phyloP scores from a whole-genome alignment of 2,329 filamentous ascomycete species.

The Diatrype stigma region DNA sequence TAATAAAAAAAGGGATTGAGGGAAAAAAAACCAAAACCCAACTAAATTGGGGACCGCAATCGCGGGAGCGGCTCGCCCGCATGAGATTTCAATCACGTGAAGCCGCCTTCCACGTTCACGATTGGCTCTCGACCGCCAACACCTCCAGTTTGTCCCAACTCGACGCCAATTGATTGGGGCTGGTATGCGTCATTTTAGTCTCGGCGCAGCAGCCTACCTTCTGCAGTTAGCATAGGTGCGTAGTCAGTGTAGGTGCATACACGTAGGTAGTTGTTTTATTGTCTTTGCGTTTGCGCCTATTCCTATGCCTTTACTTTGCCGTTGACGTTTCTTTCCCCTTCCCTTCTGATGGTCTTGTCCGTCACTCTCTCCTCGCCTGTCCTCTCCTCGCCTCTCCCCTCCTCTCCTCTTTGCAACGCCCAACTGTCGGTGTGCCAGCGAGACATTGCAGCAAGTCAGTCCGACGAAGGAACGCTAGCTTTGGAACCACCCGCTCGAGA shows the following conservation, averaged over 20 bases:
- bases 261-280: neutral
- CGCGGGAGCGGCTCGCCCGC: constrained; percentile 1
- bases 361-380: neutral
- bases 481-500: neutral
- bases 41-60: neutral
- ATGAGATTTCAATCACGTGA: neutral
- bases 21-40: no score
- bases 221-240: neutral
- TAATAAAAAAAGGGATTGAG: no score
- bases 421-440: neutral
- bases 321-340: neutral
- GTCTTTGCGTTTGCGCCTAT: neutral
- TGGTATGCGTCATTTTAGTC: neutral
- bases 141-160: no score
- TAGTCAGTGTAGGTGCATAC: no score
- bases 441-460: neutral
- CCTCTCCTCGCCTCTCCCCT: neutral
- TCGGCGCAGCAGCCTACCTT: neutral
- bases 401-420: neutral
- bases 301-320: neutral
- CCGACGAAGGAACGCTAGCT: neutral
- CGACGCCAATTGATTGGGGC: neutral
- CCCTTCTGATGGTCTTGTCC: neutral
- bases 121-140: neutral
- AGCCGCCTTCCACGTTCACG: neutral